These are phyloP conservation scores for Sporothrix protearum DNA, from an alignment of 2,329 filamentous ascomycete species.

Conservation along the genomic window DNA sequence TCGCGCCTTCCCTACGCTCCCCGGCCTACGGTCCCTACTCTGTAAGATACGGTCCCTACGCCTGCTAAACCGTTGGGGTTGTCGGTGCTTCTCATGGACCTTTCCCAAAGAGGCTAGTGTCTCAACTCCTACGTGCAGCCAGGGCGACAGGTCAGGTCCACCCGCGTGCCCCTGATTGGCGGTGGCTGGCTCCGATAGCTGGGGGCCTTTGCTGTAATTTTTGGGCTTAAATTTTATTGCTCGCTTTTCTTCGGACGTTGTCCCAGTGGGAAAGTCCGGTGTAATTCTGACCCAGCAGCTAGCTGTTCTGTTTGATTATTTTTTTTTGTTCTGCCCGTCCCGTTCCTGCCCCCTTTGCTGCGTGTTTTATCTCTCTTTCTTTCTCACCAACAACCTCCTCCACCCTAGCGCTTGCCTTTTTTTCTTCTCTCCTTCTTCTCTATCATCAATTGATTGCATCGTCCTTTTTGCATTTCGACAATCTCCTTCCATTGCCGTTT, in stretches of 20 bases:
- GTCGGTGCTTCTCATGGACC: background rate
- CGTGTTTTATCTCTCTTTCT: slow-evolving; percentile 12
- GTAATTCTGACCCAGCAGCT: background rate
- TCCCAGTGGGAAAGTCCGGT: slow-evolving; percentile 22
- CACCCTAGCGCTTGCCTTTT: slow-evolving; percentile 13
- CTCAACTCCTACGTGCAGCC: slow-evolving; percentile 7
- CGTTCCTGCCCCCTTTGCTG: slow-evolving; percentile 13
- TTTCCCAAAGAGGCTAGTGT: slow-evolving; percentile 17
- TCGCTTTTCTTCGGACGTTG: slow-evolving; percentile 22
- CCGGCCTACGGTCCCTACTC: too few relatives aligned
- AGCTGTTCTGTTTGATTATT: slow-evolving; percentile 17
- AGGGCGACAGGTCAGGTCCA: slow-evolving; percentile 4
- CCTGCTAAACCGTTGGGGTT: slow-evolving; percentile 23
- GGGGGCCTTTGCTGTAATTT: slow-evolving; percentile 6
- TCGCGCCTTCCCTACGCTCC: background rate
- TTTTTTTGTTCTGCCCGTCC: slow-evolving; percentile 10
- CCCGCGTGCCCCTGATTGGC: slow-evolving; percentile 21
- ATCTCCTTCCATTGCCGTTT: background rate
- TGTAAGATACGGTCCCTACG: background rate
- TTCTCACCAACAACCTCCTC: background rate
- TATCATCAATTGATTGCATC: background rate
- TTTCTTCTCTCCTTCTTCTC: slow-evolving; percentile 5
- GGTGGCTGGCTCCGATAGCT: slow-evolving; percentile 9
- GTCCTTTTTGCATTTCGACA: background rate
- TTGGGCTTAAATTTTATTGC: slow-evolving; percentile 16